These are phyloP conservation scores for Saccharum spontaneum DNA, from an alignment of 176 grass and related monocot genomes.

Conservation along the genomic window DNA sequence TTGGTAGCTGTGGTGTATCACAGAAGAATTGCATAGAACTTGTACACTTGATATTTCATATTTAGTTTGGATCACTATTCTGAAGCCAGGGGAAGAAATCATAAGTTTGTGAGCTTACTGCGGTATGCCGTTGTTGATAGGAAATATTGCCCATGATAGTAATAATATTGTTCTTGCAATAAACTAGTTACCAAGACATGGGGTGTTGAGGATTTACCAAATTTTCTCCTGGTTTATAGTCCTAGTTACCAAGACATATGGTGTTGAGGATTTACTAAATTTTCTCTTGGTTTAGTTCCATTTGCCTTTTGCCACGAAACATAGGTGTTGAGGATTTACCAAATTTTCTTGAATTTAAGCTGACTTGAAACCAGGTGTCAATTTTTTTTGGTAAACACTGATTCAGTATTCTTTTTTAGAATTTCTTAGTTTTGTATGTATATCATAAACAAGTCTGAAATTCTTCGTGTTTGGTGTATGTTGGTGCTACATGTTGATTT, in stretches of 20 bases:
- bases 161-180: not conserved
- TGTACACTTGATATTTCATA: not conserved
- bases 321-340: not conserved
- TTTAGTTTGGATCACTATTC: not conserved
- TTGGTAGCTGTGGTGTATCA: not conserved
- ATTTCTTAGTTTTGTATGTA: not conserved
- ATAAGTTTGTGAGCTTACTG: not conserved
- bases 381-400: not conserved
- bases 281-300: not conserved
- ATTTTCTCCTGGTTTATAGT: not conserved
- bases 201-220: not conserved
- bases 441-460: not conserved
- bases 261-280: not conserved
- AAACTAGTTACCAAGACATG: not conserved
- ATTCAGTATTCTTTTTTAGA: not conserved
- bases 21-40: not conserved
- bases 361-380: not conserved
- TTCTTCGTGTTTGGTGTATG: conserved; percentile 3
- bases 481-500: not conserved
- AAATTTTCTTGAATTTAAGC: not conserved
- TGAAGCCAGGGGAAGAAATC: not conserved
- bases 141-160: not conserved
- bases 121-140: not conserved
- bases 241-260: not conserved
- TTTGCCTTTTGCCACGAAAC: not conserved